phyloP scores from a whole-genome alignment of 768 basidiomycete species.

The Mycena chlorophos region DNA sequence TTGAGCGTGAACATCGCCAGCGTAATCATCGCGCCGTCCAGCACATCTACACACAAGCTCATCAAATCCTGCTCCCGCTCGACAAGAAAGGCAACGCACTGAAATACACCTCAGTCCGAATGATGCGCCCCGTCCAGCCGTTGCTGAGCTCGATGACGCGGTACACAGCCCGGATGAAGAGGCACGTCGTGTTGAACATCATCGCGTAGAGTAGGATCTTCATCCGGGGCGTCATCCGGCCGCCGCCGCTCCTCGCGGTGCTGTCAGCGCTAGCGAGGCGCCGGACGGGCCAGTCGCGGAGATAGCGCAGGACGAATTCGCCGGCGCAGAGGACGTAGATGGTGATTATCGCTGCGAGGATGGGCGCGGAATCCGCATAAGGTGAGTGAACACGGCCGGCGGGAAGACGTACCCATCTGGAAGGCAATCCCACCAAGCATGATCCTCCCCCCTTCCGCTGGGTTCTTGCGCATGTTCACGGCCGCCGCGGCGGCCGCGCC shows the following conservation, averaged over 20 bases:
- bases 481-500: slow-evolving; percentile 54
- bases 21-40: slow-evolving; percentile 21
- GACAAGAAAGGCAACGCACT: slow-evolving; percentile 22
- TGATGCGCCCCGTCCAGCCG: slow-evolving; percentile 36
- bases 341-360: slow-evolving; percentile 10
- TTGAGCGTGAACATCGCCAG: slow-evolving; percentile 18
- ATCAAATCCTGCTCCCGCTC: not conserved
- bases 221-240: not conserved
- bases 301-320: slow-evolving; percentile 45
- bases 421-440: slow-evolving; percentile 21
- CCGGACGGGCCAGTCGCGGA: slow-evolving; percentile 6
- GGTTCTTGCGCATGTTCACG: slow-evolving; percentile 13
- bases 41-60: slow-evolving; percentile 7
- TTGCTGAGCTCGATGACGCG: slow-evolving; percentile 36
- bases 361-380: too few species aligned
- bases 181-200: slow-evolving; percentile 18
- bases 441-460: slow-evolving; percentile 14
- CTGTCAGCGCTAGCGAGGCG: not conserved
- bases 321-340: slow-evolving; percentile 31
- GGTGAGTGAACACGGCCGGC: not conserved
- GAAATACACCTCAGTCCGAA: slow-evolving; percentile 36
- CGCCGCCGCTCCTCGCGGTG: not conserved
- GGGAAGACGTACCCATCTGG: slow-evolving; percentile 13
- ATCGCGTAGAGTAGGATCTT: slow-evolving; percentile 9
- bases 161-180: slow-evolving; percentile 31